Base-by-base conservation (phyloP, 1,139 yeast genomes). In the Taiozyma sp. region DNA sequence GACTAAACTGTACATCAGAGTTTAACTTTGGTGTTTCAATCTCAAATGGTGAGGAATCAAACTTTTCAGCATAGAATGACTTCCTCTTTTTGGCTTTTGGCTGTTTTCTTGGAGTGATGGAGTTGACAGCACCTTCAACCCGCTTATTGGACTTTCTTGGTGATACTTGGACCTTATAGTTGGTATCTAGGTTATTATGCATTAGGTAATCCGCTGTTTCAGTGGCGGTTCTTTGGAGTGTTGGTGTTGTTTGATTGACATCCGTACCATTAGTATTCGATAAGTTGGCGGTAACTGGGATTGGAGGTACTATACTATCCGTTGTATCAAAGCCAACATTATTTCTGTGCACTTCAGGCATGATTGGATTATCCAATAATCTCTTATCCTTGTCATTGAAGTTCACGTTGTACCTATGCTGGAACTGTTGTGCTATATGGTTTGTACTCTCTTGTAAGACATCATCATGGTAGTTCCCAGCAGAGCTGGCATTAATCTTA, bases 1-100 rank as follows among this genome's bases (percentile, higher is more conserved):
- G 65, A 36, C 61, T 58, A 67, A 66, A 44, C 65, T 70, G 47
- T 57, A 68, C 48, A 23, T 63, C 64, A 1, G 69, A 66, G 47
- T 59, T 54, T 23, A 69, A 48, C 28, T 55, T 56, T 2, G 72
- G 72, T 2, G 71, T 66, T 23, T 64, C 68, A n/a, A 59, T 50
- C 24, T 77, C 70, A 12, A 80, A 76, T 0, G 83, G 83, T 2
- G 82, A 78, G 0, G 82, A 78, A 52, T 77, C 75, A 45, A 73
- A 69, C 47, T 71, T 70, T 50, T 74, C 74, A 19, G 77, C 73
- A 58, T 74, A 64, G 28, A 78, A 70, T 8, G 79, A 72, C 48
- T 80, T 64, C 22, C 64, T 51, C 49, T 56, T 62, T 49, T 57
- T 61, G 1, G 48, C 13, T 47, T 71, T 62, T 29, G 66, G 54